Evolutionary conservation across 345 rosid genomes (phyloP).

Genomic region (Brassica carinata): DNA sequence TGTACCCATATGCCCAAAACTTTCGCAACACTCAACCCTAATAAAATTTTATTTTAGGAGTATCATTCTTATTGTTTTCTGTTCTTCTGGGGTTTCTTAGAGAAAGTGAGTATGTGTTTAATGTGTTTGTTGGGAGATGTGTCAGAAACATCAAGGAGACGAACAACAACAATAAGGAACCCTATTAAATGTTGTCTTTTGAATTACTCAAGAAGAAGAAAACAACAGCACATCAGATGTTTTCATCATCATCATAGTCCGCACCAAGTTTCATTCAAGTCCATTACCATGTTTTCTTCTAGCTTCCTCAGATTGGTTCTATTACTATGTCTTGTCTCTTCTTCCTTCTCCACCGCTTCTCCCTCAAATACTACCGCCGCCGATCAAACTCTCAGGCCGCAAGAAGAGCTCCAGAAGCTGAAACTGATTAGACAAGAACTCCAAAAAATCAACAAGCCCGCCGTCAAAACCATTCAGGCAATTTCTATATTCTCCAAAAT

Average conservation of each 20-base stretch:
- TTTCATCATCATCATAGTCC: conserved; percentile 41
- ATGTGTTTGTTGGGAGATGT: conserved; percentile 46
- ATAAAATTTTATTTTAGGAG: too few relatives aligned
- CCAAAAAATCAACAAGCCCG: conserved; percentile 82
- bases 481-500: neutral
- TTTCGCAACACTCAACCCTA: conserved; percentile 56
- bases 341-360: conserved; percentile 42
- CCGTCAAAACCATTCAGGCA: conserved; percentile 84
- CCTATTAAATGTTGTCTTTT: conserved; percentile 56
- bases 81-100: conserved; percentile 41
- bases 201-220: conserved; percentile 59
- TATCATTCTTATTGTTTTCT: conserved; percentile 29
- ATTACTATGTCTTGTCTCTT: conserved; percentile 52
- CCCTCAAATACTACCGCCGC: conserved; percentile 29
- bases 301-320: conserved; percentile 50
- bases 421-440: conserved; percentile 62
- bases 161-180: conserved; percentile 40
- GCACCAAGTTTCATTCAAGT: conserved; percentile 44
- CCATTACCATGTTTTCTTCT: conserved; percentile 45
- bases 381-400: conserved; percentile 63
- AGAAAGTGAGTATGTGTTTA: conserved; percentile 44
- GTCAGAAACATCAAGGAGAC: conserved; percentile 46
- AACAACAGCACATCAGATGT: conserved; percentile 38
- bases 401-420: conserved; percentile 60
- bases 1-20: conserved; percentile 63